Evolutionary conservation across 23 red algal genomes (phyloP).

Genomic region (Gracilaria gracilis): DNA sequence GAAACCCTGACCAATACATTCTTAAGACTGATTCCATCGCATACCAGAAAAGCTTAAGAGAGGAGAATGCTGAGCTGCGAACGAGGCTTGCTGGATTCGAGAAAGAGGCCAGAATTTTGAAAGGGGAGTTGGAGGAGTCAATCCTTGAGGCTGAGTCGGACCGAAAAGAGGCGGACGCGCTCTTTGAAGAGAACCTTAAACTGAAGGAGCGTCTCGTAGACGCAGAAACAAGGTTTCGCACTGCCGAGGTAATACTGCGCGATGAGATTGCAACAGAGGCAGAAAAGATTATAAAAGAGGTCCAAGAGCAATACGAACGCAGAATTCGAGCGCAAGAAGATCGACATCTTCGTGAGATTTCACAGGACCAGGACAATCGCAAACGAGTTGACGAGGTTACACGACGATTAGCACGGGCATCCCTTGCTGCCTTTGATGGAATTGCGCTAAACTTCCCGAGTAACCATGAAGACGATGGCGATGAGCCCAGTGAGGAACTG

Average conservation of each 20-base stretch:
- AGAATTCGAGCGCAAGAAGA: constrained; percentile 5
- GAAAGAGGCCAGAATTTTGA: constrained; percentile 22
- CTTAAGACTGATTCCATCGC: constrained; percentile 26
- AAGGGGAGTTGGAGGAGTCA: constrained; percentile 43
- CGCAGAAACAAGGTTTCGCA: constrained; percentile 31
- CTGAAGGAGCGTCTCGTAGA: constrained; percentile 61
- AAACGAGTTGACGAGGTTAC: constrained; percentile 7
- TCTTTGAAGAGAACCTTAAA: constrained; percentile 50
- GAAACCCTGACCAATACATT: not conserved
- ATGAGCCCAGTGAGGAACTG: not conserved
- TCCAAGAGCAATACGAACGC: constrained; percentile 62
- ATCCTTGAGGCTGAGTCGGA: constrained; percentile 11
- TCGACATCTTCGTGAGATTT: constrained; percentile 16
- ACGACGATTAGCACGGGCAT: constrained; percentile 18
- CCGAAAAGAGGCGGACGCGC: not conserved
- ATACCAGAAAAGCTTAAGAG: not conserved
- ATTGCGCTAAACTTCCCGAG: constrained; percentile 11
- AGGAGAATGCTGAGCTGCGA: not conserved
- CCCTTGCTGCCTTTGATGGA: constrained; percentile 29
- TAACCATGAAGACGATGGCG: not conserved
- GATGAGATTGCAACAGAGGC: constrained; percentile 62
- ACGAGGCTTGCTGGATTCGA: not conserved
- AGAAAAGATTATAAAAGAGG: constrained; percentile 60
- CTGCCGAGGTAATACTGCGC: constrained; percentile 49
- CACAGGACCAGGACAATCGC: not conserved